Conservation (phyloP, 2,329 filamentous ascomycete species). For the Aureobasidium pullulans region DNA sequence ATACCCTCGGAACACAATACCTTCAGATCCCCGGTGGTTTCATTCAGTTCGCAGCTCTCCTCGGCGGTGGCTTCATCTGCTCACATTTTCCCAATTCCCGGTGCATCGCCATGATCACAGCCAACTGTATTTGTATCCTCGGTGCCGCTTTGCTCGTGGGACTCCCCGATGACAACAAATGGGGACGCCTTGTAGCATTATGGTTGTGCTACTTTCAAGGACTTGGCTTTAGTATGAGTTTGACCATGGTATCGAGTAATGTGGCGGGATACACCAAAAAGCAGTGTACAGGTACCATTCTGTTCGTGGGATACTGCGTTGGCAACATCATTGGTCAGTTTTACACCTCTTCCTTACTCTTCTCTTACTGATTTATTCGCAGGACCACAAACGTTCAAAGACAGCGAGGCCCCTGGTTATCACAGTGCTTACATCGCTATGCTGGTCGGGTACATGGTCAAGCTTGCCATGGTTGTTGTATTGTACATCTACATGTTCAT, state of each 20-base stretch:
- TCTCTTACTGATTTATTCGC: slow-evolving; percentile 11
- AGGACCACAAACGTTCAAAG: slow-evolving; percentile 49
- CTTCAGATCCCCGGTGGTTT: slow-evolving; percentile 55
- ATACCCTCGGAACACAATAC: slow-evolving; percentile 47
- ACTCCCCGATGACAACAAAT: slow-evolving; percentile 45
- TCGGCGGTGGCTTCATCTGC: slow-evolving; percentile 46
- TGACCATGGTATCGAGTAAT: slow-evolving; percentile 48
- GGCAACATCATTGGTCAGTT: slow-evolving; percentile 32
- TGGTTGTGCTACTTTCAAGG: slow-evolving; percentile 52
- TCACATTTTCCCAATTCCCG: slow-evolving; percentile 46
- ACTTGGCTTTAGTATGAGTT: slow-evolving; percentile 45
- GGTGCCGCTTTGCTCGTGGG: slow-evolving; percentile 47
- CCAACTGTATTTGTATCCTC: slow-evolving; percentile 49
- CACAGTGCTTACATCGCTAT: slow-evolving; percentile 48
- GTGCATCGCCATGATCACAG: slow-evolving; percentile 49
- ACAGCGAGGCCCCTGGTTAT: slow-evolving; percentile 43
- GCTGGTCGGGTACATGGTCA: slow-evolving; percentile 49
- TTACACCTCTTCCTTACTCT: neutral
- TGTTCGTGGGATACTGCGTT: slow-evolving; percentile 49
- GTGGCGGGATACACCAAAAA: slow-evolving; percentile 51
- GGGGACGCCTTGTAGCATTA: slow-evolving; percentile 50
- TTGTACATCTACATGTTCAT: slow-evolving; percentile 51
- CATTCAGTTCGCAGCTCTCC: slow-evolving; percentile 48
- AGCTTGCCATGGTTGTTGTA: slow-evolving; percentile 42
- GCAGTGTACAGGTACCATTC: slow-evolving; percentile 42